These are phyloP conservation scores for Ophiostoma ulmi DNA, from an alignment of 2,329 filamentous ascomycete species.

Conservation along the genomic window DNA sequence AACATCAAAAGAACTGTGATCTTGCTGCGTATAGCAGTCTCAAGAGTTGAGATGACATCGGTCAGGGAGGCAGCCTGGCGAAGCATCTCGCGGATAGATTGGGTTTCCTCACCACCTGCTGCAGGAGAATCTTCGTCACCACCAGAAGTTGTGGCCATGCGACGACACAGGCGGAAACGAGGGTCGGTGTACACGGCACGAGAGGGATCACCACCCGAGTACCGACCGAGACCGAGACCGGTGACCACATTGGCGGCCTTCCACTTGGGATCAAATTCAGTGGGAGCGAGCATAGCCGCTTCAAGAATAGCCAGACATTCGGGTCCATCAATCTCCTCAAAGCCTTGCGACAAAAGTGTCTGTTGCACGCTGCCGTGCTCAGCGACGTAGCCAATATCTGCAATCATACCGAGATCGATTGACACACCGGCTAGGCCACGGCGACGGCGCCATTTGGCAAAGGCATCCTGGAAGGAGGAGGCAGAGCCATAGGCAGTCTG, in stretches of 20 bases:
- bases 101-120: background rate
- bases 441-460: constrained; percentile 35
- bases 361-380: constrained; percentile 28
- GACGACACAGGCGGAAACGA: constrained; percentile 25
- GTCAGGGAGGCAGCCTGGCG: constrained; percentile 16
- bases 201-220: constrained; percentile 24
- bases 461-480: constrained; percentile 40
- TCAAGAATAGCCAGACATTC: constrained; percentile 29
- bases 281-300: constrained; percentile 25
- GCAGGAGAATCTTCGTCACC: background rate
- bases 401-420: constrained; percentile 39
- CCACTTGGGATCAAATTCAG: background rate
- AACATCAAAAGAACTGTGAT: constrained; percentile 25
- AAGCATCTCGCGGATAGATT: constrained; percentile 23
- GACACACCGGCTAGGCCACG: constrained; percentile 35
- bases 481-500: constrained; percentile 42
- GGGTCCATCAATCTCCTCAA: constrained; percentile 26
- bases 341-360: constrained; percentile 27
- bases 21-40: constrained; percentile 23
- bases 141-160: constrained; percentile 16
- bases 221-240: constrained; percentile 27
- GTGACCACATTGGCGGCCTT: constrained; percentile 26
- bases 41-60: constrained; percentile 19
- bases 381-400: constrained; percentile 34
- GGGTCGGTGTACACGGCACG: constrained; percentile 26